phyloP scores from a whole-genome alignment of 176 grass and related monocot genomes.

The Aegilops longissima region DNA sequence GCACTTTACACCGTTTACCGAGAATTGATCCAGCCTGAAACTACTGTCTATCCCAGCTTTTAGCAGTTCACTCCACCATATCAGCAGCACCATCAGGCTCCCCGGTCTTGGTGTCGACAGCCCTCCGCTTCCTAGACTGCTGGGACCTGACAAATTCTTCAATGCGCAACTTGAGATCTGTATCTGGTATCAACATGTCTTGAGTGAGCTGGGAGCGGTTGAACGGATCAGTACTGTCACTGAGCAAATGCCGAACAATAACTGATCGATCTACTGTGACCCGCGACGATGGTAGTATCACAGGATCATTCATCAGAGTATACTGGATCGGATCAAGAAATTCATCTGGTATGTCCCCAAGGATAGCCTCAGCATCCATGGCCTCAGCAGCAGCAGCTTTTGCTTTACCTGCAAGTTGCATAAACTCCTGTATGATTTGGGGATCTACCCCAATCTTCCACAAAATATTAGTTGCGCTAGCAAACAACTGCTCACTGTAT shows the following conservation, averaged over 20 bases:
- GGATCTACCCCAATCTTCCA: slow-evolving; percentile 86
- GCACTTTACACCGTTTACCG: slow-evolving; percentile 46
- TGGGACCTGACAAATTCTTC: slow-evolving; percentile 78
- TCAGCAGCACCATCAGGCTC: slow-evolving; percentile 35
- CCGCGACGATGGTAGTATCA: slow-evolving; percentile 84
- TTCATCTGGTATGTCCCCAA: slow-evolving; percentile 97
- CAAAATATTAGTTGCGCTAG: slow-evolving; percentile 70
- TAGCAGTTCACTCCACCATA: slow-evolving; percentile 47
- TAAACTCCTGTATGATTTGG: slow-evolving; percentile 77
- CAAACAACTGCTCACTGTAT: slow-evolving; percentile 95
- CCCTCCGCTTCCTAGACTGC: slow-evolving; percentile 38
- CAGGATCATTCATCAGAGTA: slow-evolving; percentile 97
- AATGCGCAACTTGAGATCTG: slow-evolving; percentile 67
- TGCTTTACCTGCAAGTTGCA: slow-evolving; percentile 66
- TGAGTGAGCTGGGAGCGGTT: slow-evolving; percentile 92
- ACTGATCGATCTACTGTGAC: slow-evolving; percentile 78
- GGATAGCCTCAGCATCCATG: slow-evolving; percentile 87
- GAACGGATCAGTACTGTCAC: slow-evolving; percentile 90
- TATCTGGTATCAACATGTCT: slow-evolving; percentile 90
- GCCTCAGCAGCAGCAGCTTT: slow-evolving; percentile 87
- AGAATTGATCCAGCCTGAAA: slow-evolving; percentile 20
- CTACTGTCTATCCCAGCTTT: not conserved
- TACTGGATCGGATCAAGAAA: slow-evolving; percentile 98
- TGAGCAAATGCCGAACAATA: slow-evolving; percentile 94
- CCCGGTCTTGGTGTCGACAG: slow-evolving; percentile 15